Conservation (phyloP, 306 rosid species). For the Quercus dentata region DNA sequence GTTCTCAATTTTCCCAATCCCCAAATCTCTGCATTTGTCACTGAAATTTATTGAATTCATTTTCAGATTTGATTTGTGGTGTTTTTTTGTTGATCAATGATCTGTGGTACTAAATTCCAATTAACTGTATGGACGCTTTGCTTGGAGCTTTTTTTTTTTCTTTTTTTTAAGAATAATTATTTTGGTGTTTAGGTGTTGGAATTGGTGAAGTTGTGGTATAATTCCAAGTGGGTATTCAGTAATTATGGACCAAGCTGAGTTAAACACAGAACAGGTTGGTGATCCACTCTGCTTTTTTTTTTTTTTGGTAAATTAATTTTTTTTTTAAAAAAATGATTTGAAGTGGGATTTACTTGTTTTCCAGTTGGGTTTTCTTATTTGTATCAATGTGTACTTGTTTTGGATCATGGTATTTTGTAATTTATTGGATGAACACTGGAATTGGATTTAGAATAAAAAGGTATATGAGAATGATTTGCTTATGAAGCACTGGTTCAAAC, state of each 20-base stretch:
- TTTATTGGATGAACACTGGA: neutral
- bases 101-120: neutral
- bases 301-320: neutral
- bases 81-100: neutral
- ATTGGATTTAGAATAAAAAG: neutral
- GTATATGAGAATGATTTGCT: too few relatives aligned
- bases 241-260: slow-evolving; percentile 74
- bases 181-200: slow-evolving; percentile 15
- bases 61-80: neutral
- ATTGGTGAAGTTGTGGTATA: slow-evolving; percentile 17
- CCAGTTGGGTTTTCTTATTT: neutral
- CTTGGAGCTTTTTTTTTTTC: neutral
- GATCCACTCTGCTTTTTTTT: slow-evolving; percentile 14
- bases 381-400: neutral
- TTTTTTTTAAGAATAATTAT: neutral
- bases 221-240: slow-evolving; percentile 17
- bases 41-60: neutral
- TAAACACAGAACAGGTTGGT: slow-evolving; percentile 78
- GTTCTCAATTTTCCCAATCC: neutral
- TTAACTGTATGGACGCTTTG: neutral
- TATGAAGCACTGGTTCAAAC: neutral
- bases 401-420: neutral
- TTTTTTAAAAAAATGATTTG: slow-evolving; percentile 9
- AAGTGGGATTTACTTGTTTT: slow-evolving; percentile 5
- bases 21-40: neutral